These are phyloP conservation scores for Hibiscus syriacus DNA, from an alignment of 345 rosid species.

Conservation along the genomic window DNA sequence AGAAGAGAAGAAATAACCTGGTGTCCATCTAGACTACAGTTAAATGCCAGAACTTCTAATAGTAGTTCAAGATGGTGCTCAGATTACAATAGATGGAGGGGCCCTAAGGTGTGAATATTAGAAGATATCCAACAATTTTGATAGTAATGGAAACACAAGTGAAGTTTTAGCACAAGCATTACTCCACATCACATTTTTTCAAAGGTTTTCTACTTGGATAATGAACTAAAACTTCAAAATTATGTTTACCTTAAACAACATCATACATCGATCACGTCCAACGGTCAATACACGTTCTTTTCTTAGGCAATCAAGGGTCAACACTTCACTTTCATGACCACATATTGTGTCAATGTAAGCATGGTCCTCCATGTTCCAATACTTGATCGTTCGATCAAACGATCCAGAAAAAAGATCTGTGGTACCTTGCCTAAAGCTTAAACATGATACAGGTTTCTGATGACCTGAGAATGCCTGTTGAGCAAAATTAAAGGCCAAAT, in stretches of 20 bases:
- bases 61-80: neutral
- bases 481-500: slow-evolving; percentile 14
- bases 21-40: neutral
- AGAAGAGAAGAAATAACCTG: neutral
- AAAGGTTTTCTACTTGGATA: neutral
- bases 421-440: slow-evolving; percentile 80
- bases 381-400: slow-evolving; percentile 83
- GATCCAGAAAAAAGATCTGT: slow-evolving; percentile 96
- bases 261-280: slow-evolving; percentile 92
- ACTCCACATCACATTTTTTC: neutral
- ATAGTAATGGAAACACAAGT: neutral
- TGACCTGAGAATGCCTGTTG: slow-evolving; percentile 94
- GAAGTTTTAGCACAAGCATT: neutral
- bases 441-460: slow-evolving; percentile 70
- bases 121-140: neutral
- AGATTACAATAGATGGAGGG: neutral
- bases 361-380: slow-evolving; percentile 90
- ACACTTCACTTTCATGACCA: slow-evolving; percentile 84
- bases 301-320: slow-evolving; percentile 63
- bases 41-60: neutral
- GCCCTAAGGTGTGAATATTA: neutral
- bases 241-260: slow-evolving; percentile 28
- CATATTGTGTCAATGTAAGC: slow-evolving; percentile 61
- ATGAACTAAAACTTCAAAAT: neutral
- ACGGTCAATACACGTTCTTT: slow-evolving; percentile 73